phyloP scores from a whole-genome alignment of 805 yeast genomes.

The Sugiyamaella qingdaonensis region DNA sequence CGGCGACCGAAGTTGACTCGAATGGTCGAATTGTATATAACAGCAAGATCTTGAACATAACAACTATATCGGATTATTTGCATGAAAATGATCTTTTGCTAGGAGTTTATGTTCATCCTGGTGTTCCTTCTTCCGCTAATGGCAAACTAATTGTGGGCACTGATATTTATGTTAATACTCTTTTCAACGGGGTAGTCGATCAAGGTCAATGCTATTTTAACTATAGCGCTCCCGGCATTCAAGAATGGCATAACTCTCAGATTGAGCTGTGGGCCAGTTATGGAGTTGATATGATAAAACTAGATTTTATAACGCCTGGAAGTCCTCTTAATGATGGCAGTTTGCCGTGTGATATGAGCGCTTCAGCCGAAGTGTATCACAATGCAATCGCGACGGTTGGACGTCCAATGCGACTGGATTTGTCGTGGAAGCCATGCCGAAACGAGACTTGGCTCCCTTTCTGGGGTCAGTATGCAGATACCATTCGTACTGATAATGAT shows the following conservation, averaged over 20 bases:
- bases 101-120: constrained; percentile 11
- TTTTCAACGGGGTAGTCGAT: constrained; percentile 8
- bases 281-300: constrained; percentile 12
- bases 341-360: constrained; percentile 3
- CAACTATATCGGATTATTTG: constrained; percentile 5
- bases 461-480: constrained; percentile 5
- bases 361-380: constrained; percentile 9
- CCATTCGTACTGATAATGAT: constrained; percentile 12
- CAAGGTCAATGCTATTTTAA: constrained; percentile 11
- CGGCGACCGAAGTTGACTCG: constrained; percentile 3
- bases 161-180: constrained; percentile 1
- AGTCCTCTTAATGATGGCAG: constrained; percentile 10
- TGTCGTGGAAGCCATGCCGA: constrained; percentile 13
- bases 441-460: constrained; percentile 8
- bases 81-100: constrained; percentile 9
- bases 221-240: constrained; percentile 6
- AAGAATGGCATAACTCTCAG: constrained; percentile 11
- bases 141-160: constrained; percentile 10
- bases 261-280: constrained; percentile 7
- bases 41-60: constrained; percentile 1
- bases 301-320: constrained; percentile 12
- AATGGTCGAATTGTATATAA: constrained; percentile 9
- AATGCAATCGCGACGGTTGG: constrained; percentile 8
- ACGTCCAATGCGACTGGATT: constrained; percentile 8
- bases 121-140: constrained; percentile 9